Conservation (phyloP, 2,329 filamentous ascomycete species). For the Xylariaceae sp. region DNA sequence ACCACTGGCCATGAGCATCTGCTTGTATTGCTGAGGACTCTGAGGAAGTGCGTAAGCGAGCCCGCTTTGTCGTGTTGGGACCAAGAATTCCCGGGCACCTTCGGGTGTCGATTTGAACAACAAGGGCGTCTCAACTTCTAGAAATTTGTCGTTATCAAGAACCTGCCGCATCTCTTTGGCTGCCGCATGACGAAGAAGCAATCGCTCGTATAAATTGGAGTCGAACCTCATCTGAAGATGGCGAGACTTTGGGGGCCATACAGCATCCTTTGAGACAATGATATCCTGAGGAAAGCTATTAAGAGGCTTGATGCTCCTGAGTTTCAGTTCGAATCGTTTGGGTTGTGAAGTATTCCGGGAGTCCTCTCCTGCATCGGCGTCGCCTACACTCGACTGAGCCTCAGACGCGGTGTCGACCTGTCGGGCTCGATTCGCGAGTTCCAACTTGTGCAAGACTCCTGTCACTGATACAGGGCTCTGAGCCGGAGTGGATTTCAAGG, state of each 20-base stretch:
- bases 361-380: not conserved
- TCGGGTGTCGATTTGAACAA: slow-evolving; percentile 98
- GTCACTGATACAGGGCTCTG: slow-evolving; percentile 53
- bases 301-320: slow-evolving; percentile 63
- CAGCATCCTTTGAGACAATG: slow-evolving; percentile 70
- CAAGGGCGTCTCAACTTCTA: slow-evolving; percentile 86
- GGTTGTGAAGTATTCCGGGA: not conserved
- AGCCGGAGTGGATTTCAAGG: slow-evolving; percentile 45
- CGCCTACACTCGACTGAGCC: too few relatives aligned
- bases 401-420: not conserved
- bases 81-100: slow-evolving; percentile 89
- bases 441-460: slow-evolving; percentile 31
- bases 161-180: slow-evolving; percentile 30
- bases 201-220: slow-evolving; percentile 60
- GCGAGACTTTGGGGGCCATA: slow-evolving; percentile 71
- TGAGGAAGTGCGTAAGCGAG: slow-evolving; percentile 89
- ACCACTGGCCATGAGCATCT: slow-evolving; percentile 91
- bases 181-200: slow-evolving; percentile 67
- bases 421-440: not conserved
- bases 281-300: slow-evolving; percentile 74
- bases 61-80: slow-evolving; percentile 75
- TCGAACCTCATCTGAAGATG: slow-evolving; percentile 85
- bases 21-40: slow-evolving; percentile 98
- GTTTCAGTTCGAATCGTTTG: slow-evolving; percentile 47
- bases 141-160: slow-evolving; percentile 50